Evolutionary conservation across 1,284 basidiomycete genomes (phyloP).

Genomic region (Tetrapyrgos nigripes): DNA sequence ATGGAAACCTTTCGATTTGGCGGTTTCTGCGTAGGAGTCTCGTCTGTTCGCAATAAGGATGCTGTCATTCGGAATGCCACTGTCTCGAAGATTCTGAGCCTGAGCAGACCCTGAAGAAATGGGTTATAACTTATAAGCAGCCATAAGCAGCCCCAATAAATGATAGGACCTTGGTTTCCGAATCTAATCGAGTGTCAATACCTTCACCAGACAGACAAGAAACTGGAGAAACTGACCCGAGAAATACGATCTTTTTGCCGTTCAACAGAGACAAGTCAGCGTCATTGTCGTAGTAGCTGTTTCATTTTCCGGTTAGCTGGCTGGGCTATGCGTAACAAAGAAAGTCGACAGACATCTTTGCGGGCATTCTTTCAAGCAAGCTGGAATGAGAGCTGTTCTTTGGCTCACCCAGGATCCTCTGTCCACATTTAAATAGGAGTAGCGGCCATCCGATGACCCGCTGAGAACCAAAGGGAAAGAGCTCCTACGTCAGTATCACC

Average conservation of each 20-base stretch:
- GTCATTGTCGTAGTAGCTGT: slow-evolving; percentile 67
- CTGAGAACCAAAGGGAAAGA: not conserved
- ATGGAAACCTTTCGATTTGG: slow-evolving; percentile 60
- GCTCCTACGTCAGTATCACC: not conserved
- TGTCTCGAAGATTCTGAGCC: slow-evolving; percentile 70
- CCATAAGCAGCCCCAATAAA: too few relatives aligned
- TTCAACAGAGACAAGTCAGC: slow-evolving; percentile 55
- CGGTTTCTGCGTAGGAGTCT: slow-evolving; percentile 63
- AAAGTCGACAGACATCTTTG: slow-evolving; percentile 9
- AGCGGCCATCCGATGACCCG: not conserved
- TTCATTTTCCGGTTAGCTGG: not conserved
- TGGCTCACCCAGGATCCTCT: not conserved
- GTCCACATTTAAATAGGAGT: not conserved
- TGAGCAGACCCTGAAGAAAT: too few relatives aligned
- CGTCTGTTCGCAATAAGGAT: slow-evolving; percentile 65
- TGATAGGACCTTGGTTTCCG: slow-evolving; percentile 71
- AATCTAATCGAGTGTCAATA: slow-evolving; percentile 46
- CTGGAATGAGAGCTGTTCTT: not conserved
- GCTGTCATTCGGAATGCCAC: slow-evolving; percentile 64
- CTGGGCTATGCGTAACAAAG: not conserved
- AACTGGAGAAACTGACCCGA: slow-evolving; percentile 48
- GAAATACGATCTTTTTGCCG: slow-evolving; percentile 63
- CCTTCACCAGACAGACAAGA: not conserved
- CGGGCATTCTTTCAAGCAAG: slow-evolving; percentile 5
- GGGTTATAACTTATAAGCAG: too few relatives aligned